Evolutionary conservation across 805 yeast genomes (phyloP), one percentile per base, ranked within the genome.

Genomic region (Barnettozyma populi): DNA sequence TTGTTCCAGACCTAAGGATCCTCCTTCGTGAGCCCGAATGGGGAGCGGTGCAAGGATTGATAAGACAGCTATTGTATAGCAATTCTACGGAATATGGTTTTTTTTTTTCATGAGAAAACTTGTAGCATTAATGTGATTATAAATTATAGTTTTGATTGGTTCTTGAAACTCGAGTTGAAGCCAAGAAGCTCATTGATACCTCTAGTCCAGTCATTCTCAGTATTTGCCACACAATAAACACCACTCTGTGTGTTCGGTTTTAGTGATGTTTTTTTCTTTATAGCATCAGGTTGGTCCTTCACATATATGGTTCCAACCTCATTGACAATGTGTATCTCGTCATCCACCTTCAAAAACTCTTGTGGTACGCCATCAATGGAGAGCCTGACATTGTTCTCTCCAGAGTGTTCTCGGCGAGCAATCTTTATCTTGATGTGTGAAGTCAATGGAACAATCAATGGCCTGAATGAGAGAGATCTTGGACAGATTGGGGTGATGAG

Each of bases 401-500:
- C 71, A 61, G 46, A 72, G 68, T 52, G 61, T 62, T 75, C 52
- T 43, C 52, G 74, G n/a, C 76, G 69, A 3, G 79, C 72, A 16
- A 86, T 73, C 57, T 75, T 75, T 35, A 86, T 74, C 67, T 74
- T 77, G 31, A 92, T 81, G 56, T 84, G 88, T 3, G 95, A 82
- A 2, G 84, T 75, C 23, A 84, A 73, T 0, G 98, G 97, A 47
- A 90, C 71, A 7, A 90, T 75, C 42, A 90, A 67, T 4, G 97
- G 98, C 59, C 98, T 70, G 63, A 90, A 90, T n/a, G 94, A 84
- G 25, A 90, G 71, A 13, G 95, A 86, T 48, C 96, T 68, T 7
- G 98, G 97, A 61, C 97, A 90, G 44, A 90, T 87, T 10, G 97
- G 97, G 0, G 97, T 86, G 29, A 90, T 65, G 41, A 90, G 68